Evolutionary conservation across 352 stramenopile genomes (phyloP).

Genomic region (Thraustotheca clavata): DNA sequence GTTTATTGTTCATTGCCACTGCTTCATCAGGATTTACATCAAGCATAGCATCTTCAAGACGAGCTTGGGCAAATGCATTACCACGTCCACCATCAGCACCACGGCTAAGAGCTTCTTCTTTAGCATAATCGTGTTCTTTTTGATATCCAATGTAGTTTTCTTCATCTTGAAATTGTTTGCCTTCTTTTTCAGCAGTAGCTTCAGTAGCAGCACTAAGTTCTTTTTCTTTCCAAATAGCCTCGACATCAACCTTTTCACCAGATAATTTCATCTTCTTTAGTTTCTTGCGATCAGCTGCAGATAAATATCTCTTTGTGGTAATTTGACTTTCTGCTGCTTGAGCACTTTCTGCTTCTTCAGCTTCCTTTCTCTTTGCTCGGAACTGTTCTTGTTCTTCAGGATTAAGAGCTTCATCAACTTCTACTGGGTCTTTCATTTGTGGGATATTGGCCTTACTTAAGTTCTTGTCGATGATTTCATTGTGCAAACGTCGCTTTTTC

Average conservation of each 20-base stretch:
- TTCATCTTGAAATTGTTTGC: constrained; percentile 55
- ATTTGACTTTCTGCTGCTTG: background rate
- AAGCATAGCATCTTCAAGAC: constrained; percentile 94
- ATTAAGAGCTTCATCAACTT: background rate
- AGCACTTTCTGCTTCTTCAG: background rate
- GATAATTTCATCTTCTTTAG: constrained; percentile 18
- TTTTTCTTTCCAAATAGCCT: constrained; percentile 16
- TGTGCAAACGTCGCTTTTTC: constrained; percentile 76
- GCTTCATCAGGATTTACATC: constrained; percentile 98
- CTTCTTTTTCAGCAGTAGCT: constrained; percentile 25
- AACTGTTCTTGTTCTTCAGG: constrained; percentile 19
- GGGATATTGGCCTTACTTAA: constrained; percentile 30
- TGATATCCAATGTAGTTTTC: constrained; percentile 84
- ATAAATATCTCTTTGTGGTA: constrained; percentile 11
- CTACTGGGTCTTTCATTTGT: constrained; percentile 16
- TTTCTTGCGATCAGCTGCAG: constrained; percentile 11
- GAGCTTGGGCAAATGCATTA: constrained; percentile 68
- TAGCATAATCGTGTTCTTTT: constrained; percentile 67
- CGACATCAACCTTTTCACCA: constrained; percentile 8
- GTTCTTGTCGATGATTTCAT: constrained; percentile 78
- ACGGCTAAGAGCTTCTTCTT: constrained; percentile 64
- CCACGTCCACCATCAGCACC: constrained; percentile 64
- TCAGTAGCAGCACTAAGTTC: background rate
- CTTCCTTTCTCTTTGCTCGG: background rate
- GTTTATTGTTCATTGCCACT: constrained; percentile 95